These are phyloP conservation scores for Saccharomycopsis fibuligera DNA, from an alignment of 805 yeast species.

Conservation along the genomic window DNA sequence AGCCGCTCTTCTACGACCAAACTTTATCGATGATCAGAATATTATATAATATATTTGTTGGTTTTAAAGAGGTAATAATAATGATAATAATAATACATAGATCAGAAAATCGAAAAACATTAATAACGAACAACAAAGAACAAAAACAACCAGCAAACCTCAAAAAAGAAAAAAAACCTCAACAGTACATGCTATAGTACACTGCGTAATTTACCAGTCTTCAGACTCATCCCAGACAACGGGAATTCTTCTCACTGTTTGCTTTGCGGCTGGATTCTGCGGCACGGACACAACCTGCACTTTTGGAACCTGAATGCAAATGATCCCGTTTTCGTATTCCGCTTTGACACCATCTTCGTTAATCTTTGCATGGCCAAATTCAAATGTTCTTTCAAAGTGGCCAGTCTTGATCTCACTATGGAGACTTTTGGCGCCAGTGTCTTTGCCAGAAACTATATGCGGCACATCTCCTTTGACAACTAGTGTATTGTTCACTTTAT, in stretches of 20 bases:
- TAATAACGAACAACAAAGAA: too few relatives aligned
- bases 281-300: not conserved
- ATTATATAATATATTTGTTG: too few relatives aligned
- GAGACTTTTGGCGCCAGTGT: not conserved
- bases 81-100: too few relatives aligned
- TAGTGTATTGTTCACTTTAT: slow-evolving; percentile 31
- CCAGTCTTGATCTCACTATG: not conserved
- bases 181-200: too few relatives aligned
- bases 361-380: not conserved
- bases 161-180: too few relatives aligned
- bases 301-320: slow-evolving; percentile 2
- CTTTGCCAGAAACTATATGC: slow-evolving; percentile 1
- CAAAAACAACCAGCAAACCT: too few relatives aligned
- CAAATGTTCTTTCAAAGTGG: not conserved
- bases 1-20: too few relatives aligned
- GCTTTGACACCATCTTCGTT: not conserved
- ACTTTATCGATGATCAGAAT: too few relatives aligned
- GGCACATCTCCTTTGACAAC: slow-evolving; percentile 28
- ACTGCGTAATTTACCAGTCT: slow-evolving; percentile 1
- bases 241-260: not conserved
- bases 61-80: too few relatives aligned
- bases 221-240: slow-evolving; percentile 6
- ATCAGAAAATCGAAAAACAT: too few relatives aligned
- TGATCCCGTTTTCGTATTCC: slow-evolving; percentile 4
- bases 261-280: not conserved